Percentiles rank a stretch among this genome's conserved stretches.
phyloP scores from a whole-genome alignment of 1,139 yeast genomes.

The Scheffersomyces insectosa region DNA sequence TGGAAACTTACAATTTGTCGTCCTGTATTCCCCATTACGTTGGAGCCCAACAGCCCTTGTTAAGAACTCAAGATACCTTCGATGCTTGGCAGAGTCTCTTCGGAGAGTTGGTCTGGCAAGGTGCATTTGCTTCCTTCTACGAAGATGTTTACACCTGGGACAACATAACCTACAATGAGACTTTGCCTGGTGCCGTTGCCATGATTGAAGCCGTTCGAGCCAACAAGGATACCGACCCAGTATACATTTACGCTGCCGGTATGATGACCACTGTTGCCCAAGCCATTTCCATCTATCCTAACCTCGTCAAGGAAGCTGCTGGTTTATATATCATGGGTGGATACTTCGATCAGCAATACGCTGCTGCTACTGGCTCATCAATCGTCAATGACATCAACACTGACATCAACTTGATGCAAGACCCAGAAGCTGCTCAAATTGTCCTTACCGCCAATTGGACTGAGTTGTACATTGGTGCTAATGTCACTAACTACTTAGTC shows the following conservation, averaged over 20 bases:
- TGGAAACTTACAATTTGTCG: slow-evolving; percentile 29
- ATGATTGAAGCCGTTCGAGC: slow-evolving; percentile 36
- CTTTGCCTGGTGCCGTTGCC: slow-evolving; percentile 35
- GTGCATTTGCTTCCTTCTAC: slow-evolving; percentile 33
- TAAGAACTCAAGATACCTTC: slow-evolving; percentile 39
- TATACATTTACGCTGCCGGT: slow-evolving; percentile 39
- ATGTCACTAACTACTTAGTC: slow-evolving; percentile 38
- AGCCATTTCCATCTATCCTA: slow-evolving; percentile 39
- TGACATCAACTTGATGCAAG: slow-evolving; percentile 42
- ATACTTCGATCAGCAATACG: slow-evolving; percentile 38
- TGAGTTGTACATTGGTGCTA: slow-evolving; percentile 36
- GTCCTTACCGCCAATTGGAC: slow-evolving; percentile 40
- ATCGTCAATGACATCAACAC: slow-evolving; percentile 34
- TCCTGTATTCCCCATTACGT: slow-evolving; percentile 39
- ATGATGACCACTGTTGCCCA: slow-evolving; percentile 45
- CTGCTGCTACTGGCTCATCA: slow-evolving; percentile 30
- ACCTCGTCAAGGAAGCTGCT: slow-evolving; percentile 35
- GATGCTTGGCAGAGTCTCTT: slow-evolving; percentile 35
- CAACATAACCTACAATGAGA: slow-evolving; percentile 26
- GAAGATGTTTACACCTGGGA: slow-evolving; percentile 28
- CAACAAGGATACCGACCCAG: slow-evolving; percentile 26
- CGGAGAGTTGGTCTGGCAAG: slow-evolving; percentile 44
- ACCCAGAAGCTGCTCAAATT: slow-evolving; percentile 46
- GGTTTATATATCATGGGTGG: slow-evolving; percentile 46
- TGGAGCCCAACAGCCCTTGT: slow-evolving; percentile 38